Evolutionary conservation across 2,329 filamentous ascomycete species (phyloP).

Genomic region (Cytospora mali): DNA sequence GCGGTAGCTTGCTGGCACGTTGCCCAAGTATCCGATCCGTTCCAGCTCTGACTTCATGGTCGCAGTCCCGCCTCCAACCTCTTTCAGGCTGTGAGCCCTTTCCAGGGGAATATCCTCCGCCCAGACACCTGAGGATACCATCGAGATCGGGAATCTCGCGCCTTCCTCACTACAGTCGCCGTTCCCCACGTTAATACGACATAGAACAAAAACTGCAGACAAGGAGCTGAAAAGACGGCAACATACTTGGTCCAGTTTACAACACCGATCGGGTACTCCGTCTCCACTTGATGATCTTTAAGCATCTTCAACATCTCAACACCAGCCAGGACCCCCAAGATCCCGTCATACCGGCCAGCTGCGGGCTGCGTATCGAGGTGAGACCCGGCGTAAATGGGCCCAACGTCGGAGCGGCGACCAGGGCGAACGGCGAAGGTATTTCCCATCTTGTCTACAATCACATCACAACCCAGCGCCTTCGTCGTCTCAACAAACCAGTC

Average conservation of each 20-base stretch:
- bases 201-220: neutral
- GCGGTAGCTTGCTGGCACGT: slow-evolving; percentile 56
- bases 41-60: slow-evolving; percentile 71
- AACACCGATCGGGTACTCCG: slow-evolving; percentile 71
- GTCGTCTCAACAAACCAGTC: slow-evolving; percentile 75
- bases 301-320: slow-evolving; percentile 73
- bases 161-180: slow-evolving; percentile 68
- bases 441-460: slow-evolving; percentile 74
- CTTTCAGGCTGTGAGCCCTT: slow-evolving; percentile 60
- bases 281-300: slow-evolving; percentile 67
- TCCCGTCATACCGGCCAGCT: slow-evolving; percentile 75
- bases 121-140: slow-evolving; percentile 78
- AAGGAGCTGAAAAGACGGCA: neutral
- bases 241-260: slow-evolving; percentile 76
- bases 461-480: slow-evolving; percentile 63
- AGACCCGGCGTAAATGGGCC: slow-evolving; percentile 70
- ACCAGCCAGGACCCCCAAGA: slow-evolving; percentile 72
- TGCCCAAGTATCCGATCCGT: slow-evolving; percentile 71
- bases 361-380: slow-evolving; percentile 68
- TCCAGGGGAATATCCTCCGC: slow-evolving; percentile 66
- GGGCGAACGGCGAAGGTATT: slow-evolving; percentile 77
- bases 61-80: slow-evolving; percentile 61
- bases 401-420: slow-evolving; percentile 57
- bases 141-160: slow-evolving; percentile 75
- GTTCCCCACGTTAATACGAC: neutral